Evolutionary conservation across 495 filamentous ascomycete genomes (phyloP), one percentile per base, ranked within the genome.

Genomic region (Aspergillus nidulans): DNA sequence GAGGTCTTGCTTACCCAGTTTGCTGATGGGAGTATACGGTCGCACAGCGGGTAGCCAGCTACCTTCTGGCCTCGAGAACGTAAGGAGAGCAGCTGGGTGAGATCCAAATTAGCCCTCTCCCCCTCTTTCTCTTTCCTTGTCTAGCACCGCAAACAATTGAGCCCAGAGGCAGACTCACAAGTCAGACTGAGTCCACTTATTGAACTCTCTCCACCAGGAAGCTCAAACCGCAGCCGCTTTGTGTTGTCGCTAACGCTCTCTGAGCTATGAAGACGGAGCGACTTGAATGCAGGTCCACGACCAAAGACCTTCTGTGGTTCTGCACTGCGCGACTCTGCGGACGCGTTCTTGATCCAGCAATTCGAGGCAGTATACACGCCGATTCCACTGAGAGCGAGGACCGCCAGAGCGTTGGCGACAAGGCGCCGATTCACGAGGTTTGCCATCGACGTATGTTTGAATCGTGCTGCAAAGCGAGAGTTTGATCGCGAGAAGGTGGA

Each of bases 181-280:
- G 79, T 81, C 36, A 85, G 68, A 2, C 63, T 40, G 4, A 86
- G 59, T 1, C 84, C 84, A 58, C 78, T 81, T 28, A 69, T 61
- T 7, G 69, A 40, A 8, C 26, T 24, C 18, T 52, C 36, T 21
- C 49, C 49, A 13, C 48, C 71, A 0, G 85, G 83, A 8, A 86
- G 73, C 54, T 80, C 78, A 42, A 88, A 88, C 4, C 80, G 74
- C 45, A 88, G 66, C 30, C 76, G 75, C 62, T 85, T 87, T 4
- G 82, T 86, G 57, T 88, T 84, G 67, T 85, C 82, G 62, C 82
- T 87, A 48, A 87, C 74, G 1, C 68, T 56, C 59, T 85, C 53
- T 5, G 36, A 42, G 36, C 49, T 52, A 15, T 52, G 49, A 26
- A 52, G 49, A 30, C 24, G 36, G 13, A 52, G 49, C n/a, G 18